phyloP scores from a whole-genome alignment of 2,329 filamentous ascomycete species.

The Colletotrichum cereale region DNA sequence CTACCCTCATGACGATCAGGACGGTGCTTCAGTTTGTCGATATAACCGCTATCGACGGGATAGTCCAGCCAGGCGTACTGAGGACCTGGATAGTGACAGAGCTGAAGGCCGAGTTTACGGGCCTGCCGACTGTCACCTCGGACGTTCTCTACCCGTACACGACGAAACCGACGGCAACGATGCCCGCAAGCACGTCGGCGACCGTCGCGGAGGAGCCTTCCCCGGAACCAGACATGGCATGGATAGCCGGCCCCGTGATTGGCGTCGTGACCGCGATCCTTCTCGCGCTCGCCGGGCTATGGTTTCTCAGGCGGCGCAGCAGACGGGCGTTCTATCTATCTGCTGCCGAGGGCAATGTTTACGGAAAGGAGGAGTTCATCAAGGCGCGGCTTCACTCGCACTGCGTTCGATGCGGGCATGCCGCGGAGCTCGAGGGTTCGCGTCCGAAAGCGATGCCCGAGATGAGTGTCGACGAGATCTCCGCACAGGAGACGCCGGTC shows the following conservation, averaged over 20 bases:
- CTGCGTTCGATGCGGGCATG: background rate
- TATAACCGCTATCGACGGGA: background rate
- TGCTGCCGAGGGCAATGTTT: background rate
- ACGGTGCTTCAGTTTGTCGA: background rate
- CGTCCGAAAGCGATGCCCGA: background rate
- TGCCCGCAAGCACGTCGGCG: background rate
- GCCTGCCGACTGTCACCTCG: background rate
- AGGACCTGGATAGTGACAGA: background rate
- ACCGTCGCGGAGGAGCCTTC: background rate
- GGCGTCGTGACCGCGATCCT: background rate
- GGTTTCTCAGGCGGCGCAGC: constrained; percentile 9
- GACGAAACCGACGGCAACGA: background rate
- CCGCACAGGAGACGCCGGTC: background rate
- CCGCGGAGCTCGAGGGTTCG: constrained; percentile 3
- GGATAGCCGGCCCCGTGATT: constrained; percentile 22
- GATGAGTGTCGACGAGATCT: constrained; percentile 7
- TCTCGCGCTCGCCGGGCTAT: background rate
- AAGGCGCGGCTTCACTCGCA: constrained; percentile 15
- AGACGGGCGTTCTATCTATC: background rate
- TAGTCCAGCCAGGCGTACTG: background rate
- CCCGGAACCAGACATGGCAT: background rate
- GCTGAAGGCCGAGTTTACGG: background rate
- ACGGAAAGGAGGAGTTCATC: background rate
- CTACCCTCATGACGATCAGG: background rate
- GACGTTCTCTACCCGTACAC: background rate